A percentile compares a stretch with the other conserved stretches of the same genome.
Evolutionary conservation across 2,329 filamentous ascomycete species (phyloP).

Genomic region (Phaeosphaeriaceae sp.): DNA sequence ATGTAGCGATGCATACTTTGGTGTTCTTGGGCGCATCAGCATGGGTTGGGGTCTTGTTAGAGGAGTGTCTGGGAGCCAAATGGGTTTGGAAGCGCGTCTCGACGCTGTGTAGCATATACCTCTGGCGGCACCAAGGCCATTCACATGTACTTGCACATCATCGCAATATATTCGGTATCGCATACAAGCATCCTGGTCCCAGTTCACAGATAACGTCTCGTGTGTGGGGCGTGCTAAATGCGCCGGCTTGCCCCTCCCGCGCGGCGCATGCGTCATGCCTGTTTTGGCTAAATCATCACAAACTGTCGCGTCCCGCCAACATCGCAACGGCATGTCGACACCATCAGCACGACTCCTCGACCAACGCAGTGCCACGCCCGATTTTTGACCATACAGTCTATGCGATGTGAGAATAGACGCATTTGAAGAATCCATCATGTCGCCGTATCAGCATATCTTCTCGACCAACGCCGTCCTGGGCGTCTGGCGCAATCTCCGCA

Average conservation of each 20-base stretch:
- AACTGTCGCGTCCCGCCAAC: constrained; percentile 8
- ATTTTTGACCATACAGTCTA: constrained; percentile 1
- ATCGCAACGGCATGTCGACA: not conserved
- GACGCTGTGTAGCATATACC: constrained; percentile 8
- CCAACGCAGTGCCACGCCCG: not conserved
- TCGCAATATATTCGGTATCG: constrained; percentile 1
- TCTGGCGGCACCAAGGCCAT: not conserved
- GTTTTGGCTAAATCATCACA: not conserved
- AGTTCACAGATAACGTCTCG: not conserved
- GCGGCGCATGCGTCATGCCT: not conserved
- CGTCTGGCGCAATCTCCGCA: constrained; percentile 44
- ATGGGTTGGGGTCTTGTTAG: constrained; percentile 28
- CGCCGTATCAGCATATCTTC: constrained; percentile 45
- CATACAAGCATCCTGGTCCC: not conserved
- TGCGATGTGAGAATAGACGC: constrained; percentile 20
- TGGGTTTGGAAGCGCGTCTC: constrained; percentile 7
- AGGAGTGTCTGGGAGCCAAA: constrained; percentile 13
- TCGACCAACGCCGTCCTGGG: constrained; percentile 42
- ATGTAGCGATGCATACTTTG: constrained; percentile 46
- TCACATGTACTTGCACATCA: not conserved
- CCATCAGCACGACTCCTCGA: not conserved
- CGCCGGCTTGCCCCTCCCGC: constrained; percentile 1
- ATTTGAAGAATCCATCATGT: constrained; percentile 25
- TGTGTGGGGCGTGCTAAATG: constrained; percentile 1
- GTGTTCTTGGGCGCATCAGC: constrained; percentile 47